Evolutionary conservation across 108 stramenopile species (phyloP), one percentile per base, ranked within the genome.

Genomic region (Skeletonema marinoi): DNA sequence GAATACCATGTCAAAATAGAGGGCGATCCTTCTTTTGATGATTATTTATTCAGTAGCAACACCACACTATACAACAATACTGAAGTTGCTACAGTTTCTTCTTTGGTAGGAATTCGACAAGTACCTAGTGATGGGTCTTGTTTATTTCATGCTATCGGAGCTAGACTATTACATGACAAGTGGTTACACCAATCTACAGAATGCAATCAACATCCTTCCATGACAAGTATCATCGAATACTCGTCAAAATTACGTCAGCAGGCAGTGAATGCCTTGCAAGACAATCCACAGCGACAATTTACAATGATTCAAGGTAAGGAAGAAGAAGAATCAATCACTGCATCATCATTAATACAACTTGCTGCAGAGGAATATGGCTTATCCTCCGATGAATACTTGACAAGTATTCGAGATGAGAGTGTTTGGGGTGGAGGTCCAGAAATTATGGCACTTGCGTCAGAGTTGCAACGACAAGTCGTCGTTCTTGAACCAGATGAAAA

Each of bases 371-470:
- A 86, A 72, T 96, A 95, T 77, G 90, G 88, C 36, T 74, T 94
- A 42, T 86, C 87, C 33, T 58, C 73, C 13, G 75, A 89, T 9
- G 89, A 91, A 66, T 98, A 98, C 80, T 90, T 95, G 67, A 70
- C 73, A 14, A 61, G 72, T 35, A 97, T 98, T 93, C 72, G 85
- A 60, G 75, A 92, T 71, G 92, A 96, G 10, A 85, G 79, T 38
- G 88, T 89, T 42, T 98, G 98, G 98, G 98, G 98, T 61, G 98
- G 98, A 59, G 97, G 97, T 8, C 97, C 96, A 5, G 98, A 98
- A 74, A 94, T 98, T 70, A 95, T 97, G 8, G 96, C 97, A n/a
- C 75, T 98, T 30, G 85, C 87, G 73, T 97, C 97, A 79, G 78
- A 75, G 32, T 78, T 98, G 68, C 63, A 75, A 65, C 78, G 97